Evolutionary conservation across 306 rosid species (phyloP).

Genomic region (Pyrus betulifolia): DNA sequence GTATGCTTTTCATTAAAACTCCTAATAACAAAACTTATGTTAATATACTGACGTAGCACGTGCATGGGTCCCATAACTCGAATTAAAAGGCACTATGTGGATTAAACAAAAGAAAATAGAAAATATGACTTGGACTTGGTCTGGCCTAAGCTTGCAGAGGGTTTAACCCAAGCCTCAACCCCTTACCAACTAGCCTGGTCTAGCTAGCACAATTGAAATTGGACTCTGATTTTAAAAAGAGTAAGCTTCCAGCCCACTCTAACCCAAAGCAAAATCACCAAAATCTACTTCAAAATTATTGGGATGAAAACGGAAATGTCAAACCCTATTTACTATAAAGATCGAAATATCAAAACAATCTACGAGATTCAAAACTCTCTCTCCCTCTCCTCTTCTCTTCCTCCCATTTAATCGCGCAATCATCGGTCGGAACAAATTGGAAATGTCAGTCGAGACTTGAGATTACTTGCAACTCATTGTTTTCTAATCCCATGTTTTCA

Average conservation of each 20-base stretch:
- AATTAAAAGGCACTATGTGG: too few species aligned
- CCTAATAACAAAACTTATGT: too few species aligned
- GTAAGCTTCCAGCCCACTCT: background rate
- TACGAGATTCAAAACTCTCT: background rate
- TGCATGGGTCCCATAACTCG: too few species aligned
- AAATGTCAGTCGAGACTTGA: background rate
- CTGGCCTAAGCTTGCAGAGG: background rate
- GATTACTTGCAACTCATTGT: background rate
- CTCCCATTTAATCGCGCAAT: background rate
- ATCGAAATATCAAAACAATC: background rate
- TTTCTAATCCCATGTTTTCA: constrained; percentile 16
- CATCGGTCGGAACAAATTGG: background rate
- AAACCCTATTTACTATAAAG: background rate
- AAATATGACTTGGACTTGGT: background rate
- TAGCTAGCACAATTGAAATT: background rate
- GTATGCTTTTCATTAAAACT: too few species aligned
- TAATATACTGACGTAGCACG: too few species aligned
- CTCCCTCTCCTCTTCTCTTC: background rate
- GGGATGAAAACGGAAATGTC: background rate
- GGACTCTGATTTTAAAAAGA: background rate
- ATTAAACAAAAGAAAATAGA: too few species aligned
- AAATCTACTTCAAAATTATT: background rate
- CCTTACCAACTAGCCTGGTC: background rate
- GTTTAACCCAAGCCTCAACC: background rate
- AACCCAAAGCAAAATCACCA: background rate